phyloP scores from a whole-genome alignment of 1,284 basidiomycete genomes.

The Leccinum pseudoinsigne region DNA sequence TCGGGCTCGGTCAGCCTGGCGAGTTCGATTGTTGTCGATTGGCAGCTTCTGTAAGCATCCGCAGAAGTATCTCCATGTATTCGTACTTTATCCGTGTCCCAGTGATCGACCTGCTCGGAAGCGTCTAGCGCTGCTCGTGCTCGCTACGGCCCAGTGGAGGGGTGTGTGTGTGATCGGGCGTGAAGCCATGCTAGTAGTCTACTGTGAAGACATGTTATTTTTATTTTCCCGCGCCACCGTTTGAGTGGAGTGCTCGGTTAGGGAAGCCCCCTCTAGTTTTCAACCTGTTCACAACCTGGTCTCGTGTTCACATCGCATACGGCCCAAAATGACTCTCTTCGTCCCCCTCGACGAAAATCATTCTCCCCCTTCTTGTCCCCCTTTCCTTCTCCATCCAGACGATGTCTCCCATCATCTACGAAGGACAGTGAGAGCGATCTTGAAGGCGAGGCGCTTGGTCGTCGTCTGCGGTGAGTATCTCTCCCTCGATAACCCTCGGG shows the following conservation, averaged over 20 bases:
- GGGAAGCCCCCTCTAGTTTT: conserved; percentile 23
- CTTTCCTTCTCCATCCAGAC: conserved; percentile 40
- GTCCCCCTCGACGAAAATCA: conserved; percentile 30
- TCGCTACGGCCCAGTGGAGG: conserved; percentile 25
- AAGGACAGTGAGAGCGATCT: conserved; percentile 61
- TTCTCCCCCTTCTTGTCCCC: conserved; percentile 27
- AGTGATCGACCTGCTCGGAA: conserved; percentile 29
- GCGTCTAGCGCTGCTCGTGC: conserved; percentile 19
- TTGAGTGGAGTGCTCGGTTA: conserved; percentile 15
- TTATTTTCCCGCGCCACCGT: conserved; percentile 31
- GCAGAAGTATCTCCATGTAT: conserved; percentile 34
- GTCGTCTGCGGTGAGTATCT: conserved; percentile 77
- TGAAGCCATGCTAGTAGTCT: neutral
- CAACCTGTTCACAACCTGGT: conserved; percentile 26
- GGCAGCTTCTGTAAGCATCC: conserved; percentile 24
- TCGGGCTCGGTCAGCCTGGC: conserved; percentile 17
- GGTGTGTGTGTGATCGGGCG: conserved; percentile 4
- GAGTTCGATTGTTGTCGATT: conserved; percentile 23
- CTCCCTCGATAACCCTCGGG: conserved; percentile 11
- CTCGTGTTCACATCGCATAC: conserved; percentile 26
- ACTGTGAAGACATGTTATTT: neutral
- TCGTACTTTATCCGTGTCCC: conserved; percentile 30
- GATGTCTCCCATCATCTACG: conserved; percentile 45
- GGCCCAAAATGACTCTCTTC: conserved; percentile 31
- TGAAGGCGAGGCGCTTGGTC: conserved; percentile 80